Base-by-base conservation (phyloP, 2,329 filamentous ascomycete genomes). In the Ophidiomyces ophidiicola region DNA sequence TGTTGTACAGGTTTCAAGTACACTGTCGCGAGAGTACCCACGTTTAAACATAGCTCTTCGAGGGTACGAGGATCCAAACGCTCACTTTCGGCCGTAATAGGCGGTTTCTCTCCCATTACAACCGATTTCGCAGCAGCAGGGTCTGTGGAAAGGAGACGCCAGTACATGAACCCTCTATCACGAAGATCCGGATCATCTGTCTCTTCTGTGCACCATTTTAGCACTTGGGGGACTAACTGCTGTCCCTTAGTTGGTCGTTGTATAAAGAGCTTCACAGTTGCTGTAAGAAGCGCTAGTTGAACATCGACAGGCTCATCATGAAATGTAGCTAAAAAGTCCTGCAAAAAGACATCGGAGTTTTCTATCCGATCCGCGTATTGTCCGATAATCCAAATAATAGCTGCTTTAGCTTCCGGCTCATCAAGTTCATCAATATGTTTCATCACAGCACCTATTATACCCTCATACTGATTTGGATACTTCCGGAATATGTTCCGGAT, bases 401-500 rank as follows among this genome's bases (percentile, higher is more conserved):
- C 90, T 1, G 90, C 87, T 60, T 98, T 98, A 32, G 90, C 90
- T 61, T 98, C 90, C 2, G 90, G 88, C 59, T 98, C 90, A 58
- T 98, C 90, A 34, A 98, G 68, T 3, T 87, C 93, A 61, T 98
- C 90, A 17, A 98, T 75, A 53, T 98, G 88, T 58, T 94, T 86
- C 63, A 92, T 96, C 0, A 98, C 71, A 1, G 87, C 92, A 36
- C 83, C 80, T 54, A 98, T 98, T 59, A 98, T 96, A 45, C 82
- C 88, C 62, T 98, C 90, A 62, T 98, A 98, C 58, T 94, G 85
- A 58, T 98, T 94, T 6, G 90, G 90, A 54, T 98, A 98, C 64
- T 96, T 96, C 50, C 90, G 80, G 72, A 98, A 98, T 54, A 98
- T 98, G 60, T 98, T 98, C 49, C 86, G 82, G 56, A 98, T 98